Base-by-base conservation (phyloP, 768 basidiomycete species). In the Dentipellis fragilis region DNA sequence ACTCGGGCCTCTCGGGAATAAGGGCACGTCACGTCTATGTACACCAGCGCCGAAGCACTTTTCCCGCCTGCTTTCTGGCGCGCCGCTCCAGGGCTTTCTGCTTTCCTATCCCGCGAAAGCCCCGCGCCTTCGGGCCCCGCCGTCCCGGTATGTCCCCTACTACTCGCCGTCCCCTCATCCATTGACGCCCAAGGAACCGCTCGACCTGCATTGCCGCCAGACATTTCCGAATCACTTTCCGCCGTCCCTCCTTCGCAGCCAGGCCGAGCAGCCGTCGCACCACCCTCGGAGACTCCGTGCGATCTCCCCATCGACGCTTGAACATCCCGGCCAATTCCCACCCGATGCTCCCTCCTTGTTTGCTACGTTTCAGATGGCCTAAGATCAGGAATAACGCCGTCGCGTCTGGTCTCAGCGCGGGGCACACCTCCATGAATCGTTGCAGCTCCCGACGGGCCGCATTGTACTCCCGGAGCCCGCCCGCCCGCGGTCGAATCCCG, bases 211-310 rank as follows among this genome's bases (percentile, higher is more conserved):
- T 29, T 19, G 56, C 52, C 52, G 51, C 53, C 54, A 55, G n/a
- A 40, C 47, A 50, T 29, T 36, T 22, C 45, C 52, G 58, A 39
- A 65, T 68, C 56, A 85, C 76, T 62, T 81, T 80, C 58, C 72
- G 67, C 47, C 83, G 76, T 14, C 83, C 79, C 69, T 89, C 80
- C 66, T 83, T 85, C 54, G 84, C 63, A 34, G 85, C 86, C 49
- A 85, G 71, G 42, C 66, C 68, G 5, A 76, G 75, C 52, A 89
- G 67, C 42, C 83, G 79, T 56, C 81, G 77, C 63, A 78, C 75
- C 19, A 89, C 85, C 19, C 73, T 70, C 52, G 74, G 71, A 68
- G 85, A 80, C 60, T 78, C 78, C 5, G 84, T 69, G 22, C 65
- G 66, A 17, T 67, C 54, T 2, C 87, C 86, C 83, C 83, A 89